These are phyloP conservation scores for Rhodotorula sp. DNA, from an alignment of 1,284 basidiomycete species.

Conservation along the genomic window DNA sequence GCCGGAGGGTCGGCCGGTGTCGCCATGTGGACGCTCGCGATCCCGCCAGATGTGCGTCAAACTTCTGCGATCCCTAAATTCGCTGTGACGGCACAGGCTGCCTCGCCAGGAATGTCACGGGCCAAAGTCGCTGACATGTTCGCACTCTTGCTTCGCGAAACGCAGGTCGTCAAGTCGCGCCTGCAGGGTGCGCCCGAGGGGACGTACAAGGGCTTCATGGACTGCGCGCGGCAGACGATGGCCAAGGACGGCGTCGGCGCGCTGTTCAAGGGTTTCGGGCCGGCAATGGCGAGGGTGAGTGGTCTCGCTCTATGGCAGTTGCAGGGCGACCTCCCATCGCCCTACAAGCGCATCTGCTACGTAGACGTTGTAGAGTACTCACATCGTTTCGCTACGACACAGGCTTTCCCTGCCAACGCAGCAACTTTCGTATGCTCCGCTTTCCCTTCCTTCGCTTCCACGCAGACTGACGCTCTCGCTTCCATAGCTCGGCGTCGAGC, in stretches of 20 bases:
- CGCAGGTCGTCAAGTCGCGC: slow-evolving; percentile 89
- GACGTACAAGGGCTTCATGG: slow-evolving; percentile 89
- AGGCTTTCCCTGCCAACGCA: slow-evolving; percentile 79
- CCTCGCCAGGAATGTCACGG: too few relatives aligned
- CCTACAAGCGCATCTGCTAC: neutral
- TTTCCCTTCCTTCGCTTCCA: neutral
- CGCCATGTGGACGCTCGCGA: slow-evolving; percentile 95
- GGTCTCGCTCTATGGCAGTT: neutral
- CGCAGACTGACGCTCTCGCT: neutral
- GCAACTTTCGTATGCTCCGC: slow-evolving; percentile 78
- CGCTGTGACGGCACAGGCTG: too few relatives aligned
- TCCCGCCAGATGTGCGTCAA: slow-evolving; percentile 82
- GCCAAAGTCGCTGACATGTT: neutral
- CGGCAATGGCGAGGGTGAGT: slow-evolving; percentile 65
- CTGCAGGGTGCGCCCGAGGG: slow-evolving; percentile 95
- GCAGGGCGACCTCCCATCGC: too few relatives aligned
- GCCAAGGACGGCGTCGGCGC: slow-evolving; percentile 85
- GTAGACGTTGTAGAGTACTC: too few relatives aligned
- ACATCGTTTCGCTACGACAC: slow-evolving; percentile 44
- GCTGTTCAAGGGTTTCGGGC: slow-evolving; percentile 92
- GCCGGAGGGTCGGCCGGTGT: slow-evolving; percentile 95
- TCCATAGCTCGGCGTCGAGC: slow-evolving; percentile 73
- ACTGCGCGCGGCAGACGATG: slow-evolving; percentile 89
- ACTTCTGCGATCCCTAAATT: neutral
- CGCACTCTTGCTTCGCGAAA: neutral